Percentiles rank a stretch among this genome's conserved stretches.
phyloP scores from a whole-genome alignment of 2,329 filamentous ascomycete genomes.

The Dactylonectria macrodidyma region DNA sequence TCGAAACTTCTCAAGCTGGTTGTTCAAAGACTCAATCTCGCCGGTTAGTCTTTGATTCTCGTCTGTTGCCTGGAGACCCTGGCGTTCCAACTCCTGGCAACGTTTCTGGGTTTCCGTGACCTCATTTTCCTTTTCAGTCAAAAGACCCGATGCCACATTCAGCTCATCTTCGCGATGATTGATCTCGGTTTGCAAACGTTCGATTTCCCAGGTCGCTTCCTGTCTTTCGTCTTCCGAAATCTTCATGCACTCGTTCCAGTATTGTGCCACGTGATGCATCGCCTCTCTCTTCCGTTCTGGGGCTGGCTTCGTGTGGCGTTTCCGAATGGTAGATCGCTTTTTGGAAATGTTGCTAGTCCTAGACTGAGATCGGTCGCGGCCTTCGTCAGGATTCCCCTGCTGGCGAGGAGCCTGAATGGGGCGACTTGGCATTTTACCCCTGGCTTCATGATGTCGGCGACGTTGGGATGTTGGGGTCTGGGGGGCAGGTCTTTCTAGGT shows the following conservation, averaged over 20 bases:
- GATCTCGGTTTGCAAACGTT: constrained; percentile 45
- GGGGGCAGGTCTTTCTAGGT: constrained; percentile 49
- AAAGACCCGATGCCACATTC: constrained; percentile 28
- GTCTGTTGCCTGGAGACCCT: constrained; percentile 41
- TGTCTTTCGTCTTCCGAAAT: constrained; percentile 50
- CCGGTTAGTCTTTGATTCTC: constrained; percentile 46
- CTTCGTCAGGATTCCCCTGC: constrained; percentile 7
- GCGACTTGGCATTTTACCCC: constrained; percentile 22
- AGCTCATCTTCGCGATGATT: constrained; percentile 38
- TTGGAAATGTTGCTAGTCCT: constrained; percentile 53
- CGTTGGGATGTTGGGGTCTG: constrained; percentile 36
- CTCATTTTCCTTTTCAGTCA: constrained; percentile 41
- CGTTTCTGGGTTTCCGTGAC: constrained; percentile 45
- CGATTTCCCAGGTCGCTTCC: constrained; percentile 46
- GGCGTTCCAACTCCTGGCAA: constrained; percentile 46
- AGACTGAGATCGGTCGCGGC: constrained; percentile 45
- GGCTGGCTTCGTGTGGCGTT: constrained; percentile 31
- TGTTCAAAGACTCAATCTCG: constrained; percentile 49
- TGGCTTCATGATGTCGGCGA: not conserved
- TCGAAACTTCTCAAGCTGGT: constrained; percentile 45
- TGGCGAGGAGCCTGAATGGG: constrained; percentile 13
- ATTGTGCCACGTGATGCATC: constrained; percentile 51
- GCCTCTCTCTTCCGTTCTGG: constrained; percentile 47
- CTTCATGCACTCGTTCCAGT: constrained; percentile 54
- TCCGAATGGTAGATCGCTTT: constrained; percentile 44